Percentiles rank a stretch among this genome's conserved stretches.
Evolutionary conservation across 2,329 filamentous ascomycete species (phyloP).

Genomic region (Calonectria honghensis): DNA sequence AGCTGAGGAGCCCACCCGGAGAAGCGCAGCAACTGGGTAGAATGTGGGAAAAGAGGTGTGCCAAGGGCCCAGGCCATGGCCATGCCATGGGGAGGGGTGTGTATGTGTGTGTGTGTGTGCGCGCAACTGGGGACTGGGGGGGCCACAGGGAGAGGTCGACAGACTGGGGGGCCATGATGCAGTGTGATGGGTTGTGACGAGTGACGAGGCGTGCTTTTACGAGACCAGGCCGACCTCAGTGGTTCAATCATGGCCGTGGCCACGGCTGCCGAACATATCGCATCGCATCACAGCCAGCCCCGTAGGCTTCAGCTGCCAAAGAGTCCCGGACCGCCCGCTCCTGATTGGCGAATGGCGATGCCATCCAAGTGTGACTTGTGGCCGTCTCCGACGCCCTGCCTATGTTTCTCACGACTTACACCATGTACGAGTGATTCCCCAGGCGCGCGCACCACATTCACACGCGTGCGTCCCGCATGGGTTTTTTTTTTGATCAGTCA

Average conservation of each 20-base stretch:
- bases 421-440: neutral
- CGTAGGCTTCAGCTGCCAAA: constrained; percentile 13
- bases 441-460: constrained; percentile 2
- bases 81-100: neutral
- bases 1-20: constrained; percentile 30
- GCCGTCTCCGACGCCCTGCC: constrained; percentile 7
- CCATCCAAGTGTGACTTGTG: constrained; percentile 11
- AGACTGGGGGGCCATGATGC: constrained; percentile 28
- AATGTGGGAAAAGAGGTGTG: neutral
- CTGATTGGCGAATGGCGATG: constrained; percentile 5
- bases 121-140: neutral
- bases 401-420: neutral
- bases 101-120: neutral
- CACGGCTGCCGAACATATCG: constrained; percentile 5
- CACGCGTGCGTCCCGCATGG: constrained; percentile 24
- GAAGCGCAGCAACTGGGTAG: constrained; percentile 4
- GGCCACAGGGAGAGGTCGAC: neutral
- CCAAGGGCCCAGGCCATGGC: neutral
- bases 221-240: constrained; percentile 34
- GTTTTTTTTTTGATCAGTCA: constrained; percentile 2
- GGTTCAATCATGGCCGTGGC: constrained; percentile 21
- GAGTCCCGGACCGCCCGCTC: neutral
- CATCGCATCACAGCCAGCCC: constrained; percentile 23
- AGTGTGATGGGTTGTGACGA: constrained; percentile 39
- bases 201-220: constrained; percentile 50